A percentile compares a stretch with the other conserved stretches of the same genome.
Evolutionary conservation across 1,284 basidiomycete species (phyloP).

Genomic region (Ustilago lituana): DNA sequence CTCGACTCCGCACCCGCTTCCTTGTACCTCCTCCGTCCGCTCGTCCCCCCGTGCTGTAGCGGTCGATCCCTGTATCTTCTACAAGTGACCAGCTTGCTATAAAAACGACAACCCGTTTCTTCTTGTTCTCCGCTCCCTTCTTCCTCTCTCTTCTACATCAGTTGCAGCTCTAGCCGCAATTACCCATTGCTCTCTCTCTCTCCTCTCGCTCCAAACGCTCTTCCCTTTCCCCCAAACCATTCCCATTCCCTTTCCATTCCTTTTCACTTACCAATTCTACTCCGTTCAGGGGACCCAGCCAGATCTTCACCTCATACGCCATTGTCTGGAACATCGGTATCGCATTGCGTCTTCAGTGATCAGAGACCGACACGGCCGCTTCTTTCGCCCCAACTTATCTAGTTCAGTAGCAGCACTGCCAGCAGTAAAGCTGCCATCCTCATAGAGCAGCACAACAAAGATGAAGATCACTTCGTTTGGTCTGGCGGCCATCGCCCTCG

Average conservation of each 20-base stretch:
- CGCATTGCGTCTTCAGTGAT: too few relatives aligned
- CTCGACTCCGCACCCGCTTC: constrained; percentile 20
- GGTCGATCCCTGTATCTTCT: constrained; percentile 4
- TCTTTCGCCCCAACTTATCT: constrained; percentile 18
- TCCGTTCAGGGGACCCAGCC: too few relatives aligned
- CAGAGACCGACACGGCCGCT: too few relatives aligned
- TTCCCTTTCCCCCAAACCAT: constrained; percentile 1
- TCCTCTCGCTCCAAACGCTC: constrained; percentile 4
- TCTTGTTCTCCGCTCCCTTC: constrained; percentile 11
- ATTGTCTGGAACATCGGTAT: too few relatives aligned
- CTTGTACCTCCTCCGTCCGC: neutral
- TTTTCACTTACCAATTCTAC: neutral
- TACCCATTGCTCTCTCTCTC: constrained; percentile 10
- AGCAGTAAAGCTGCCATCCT: neutral
- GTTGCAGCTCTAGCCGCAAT: constrained; percentile 34
- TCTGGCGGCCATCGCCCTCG: constrained; percentile 42
- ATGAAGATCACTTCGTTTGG: constrained; percentile 50
- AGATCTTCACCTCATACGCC: too few relatives aligned
- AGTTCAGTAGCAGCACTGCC: constrained; percentile 4
- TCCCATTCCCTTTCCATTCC: neutral
- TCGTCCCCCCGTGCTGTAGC: neutral
- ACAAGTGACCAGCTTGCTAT: constrained; percentile 11
- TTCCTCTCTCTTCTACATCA: constrained; percentile 32
- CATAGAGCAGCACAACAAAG: neutral
- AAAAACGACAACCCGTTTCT: constrained; percentile 16